These are phyloP conservation scores for Colletotrichum tamarilloi DNA, from an alignment of 2,329 filamentous ascomycete species.

Conservation along the genomic window DNA sequence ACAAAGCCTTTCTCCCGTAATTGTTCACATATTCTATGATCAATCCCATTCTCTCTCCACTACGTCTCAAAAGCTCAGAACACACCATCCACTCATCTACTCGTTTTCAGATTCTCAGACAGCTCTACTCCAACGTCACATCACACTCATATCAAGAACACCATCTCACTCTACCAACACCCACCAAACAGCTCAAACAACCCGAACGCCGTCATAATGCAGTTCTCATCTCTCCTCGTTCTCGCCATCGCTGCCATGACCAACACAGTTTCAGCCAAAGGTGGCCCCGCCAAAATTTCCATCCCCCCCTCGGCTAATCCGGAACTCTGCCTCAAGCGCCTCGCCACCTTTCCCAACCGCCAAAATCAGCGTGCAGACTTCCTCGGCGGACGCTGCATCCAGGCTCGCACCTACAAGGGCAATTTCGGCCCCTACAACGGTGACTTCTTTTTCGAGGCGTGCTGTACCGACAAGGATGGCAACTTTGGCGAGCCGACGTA, in stretches of 20 bases:
- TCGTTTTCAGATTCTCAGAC: no score
- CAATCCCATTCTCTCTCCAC: neutral
- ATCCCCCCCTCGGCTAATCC: neutral
- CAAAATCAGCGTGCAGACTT: neutral
- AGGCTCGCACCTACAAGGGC: conserved; percentile 13
- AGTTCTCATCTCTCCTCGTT: neutral
- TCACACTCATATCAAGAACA: no score
- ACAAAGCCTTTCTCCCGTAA: no score
- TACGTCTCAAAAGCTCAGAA: neutral
- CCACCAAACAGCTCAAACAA: neutral
- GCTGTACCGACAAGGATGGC: conserved; percentile 9
- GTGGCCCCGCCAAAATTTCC: neutral
- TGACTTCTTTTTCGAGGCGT: conserved; percentile 10
- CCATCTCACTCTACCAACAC: neutral
- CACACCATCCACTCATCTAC: no score
- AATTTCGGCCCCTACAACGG: conserved; percentile 13
- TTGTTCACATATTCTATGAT: neutral
- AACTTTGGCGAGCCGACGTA: conserved; percentile 6
- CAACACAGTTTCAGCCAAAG: neutral
- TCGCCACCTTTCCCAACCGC: conserved; percentile 7
- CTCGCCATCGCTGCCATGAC: neutral
- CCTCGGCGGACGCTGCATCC: neutral
- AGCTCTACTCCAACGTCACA: no score
- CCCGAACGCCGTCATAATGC: neutral
- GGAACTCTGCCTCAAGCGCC: conserved; percentile 7